Percentiles rank a stretch among this genome's conserved stretches.
phyloP scores from a whole-genome alignment of 2,329 filamentous ascomycete species.

The Ceratocystis lukuohia region DNA sequence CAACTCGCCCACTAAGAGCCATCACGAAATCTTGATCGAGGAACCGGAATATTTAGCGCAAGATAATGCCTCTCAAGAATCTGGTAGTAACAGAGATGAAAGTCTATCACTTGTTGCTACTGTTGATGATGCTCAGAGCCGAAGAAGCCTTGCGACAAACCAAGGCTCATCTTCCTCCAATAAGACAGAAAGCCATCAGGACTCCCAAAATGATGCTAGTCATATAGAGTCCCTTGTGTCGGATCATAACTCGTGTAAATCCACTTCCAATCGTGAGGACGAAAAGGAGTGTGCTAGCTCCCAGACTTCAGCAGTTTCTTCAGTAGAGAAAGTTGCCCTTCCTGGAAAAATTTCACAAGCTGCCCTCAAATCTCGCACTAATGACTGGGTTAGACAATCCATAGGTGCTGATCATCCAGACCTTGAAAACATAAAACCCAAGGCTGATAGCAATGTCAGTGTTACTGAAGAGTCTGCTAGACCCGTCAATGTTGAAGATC shows the following conservation, averaged over 20 bases:
- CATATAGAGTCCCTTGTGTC: background rate
- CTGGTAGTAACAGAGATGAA: conserved; percentile 28
- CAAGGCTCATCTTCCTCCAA: background rate
- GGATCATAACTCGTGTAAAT: background rate
- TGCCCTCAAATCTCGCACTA: conserved; percentile 73
- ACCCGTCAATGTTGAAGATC: conserved; percentile 44
- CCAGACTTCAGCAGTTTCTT: conserved; percentile 32
- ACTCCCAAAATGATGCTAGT: background rate
- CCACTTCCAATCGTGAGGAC: background rate
- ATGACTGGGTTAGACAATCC: conserved; percentile 92
- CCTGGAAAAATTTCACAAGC: conserved; percentile 62
- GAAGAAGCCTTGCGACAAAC: background rate
- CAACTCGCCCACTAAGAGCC: background rate
- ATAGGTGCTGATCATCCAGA: conserved; percentile 61
- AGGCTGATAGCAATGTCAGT: conserved; percentile 27
- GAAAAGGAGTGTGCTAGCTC: conserved; percentile 29
- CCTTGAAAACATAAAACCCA: conserved; percentile 44
- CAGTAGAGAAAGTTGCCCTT: conserved; percentile 47
- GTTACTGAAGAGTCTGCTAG: conserved; percentile 13
- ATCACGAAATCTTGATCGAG: background rate
- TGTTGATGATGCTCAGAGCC: conserved; percentile 32
- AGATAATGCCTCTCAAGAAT: background rate
- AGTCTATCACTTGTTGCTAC: conserved; percentile 44
- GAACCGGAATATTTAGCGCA: background rate
- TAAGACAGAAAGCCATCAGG: background rate